phyloP scores from a whole-genome alignment of 2,329 filamentous ascomycete species.

The Colletotrichum abscissum region DNA sequence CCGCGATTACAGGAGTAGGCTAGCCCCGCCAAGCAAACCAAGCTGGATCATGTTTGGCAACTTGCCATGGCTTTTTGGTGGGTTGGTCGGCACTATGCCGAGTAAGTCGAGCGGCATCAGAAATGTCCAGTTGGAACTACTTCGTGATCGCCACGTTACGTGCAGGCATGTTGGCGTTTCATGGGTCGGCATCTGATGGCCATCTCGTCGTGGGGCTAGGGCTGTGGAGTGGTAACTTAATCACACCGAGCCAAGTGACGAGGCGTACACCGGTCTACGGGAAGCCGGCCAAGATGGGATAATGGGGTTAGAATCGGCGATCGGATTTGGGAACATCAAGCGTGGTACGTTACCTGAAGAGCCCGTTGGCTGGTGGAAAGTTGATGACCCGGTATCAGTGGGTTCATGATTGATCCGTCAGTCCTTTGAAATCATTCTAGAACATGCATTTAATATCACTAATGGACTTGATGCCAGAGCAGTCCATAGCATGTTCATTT shows the following conservation, averaged over 20 bases:
- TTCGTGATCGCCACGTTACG: background rate
- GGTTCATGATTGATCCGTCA: background rate
- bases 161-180: background rate
- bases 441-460: background rate
- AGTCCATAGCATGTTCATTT: too few relatives aligned
- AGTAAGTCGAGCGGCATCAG: too few relatives aligned
- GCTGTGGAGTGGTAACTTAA: background rate
- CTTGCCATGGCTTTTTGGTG: too few relatives aligned
- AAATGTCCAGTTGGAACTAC: background rate
- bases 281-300: background rate
- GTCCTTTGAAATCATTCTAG: background rate
- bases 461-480: background rate
- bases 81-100: too few relatives aligned
- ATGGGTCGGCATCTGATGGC: background rate
- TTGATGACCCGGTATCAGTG: background rate
- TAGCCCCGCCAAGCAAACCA: too few relatives aligned
- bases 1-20: too few relatives aligned
- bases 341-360: background rate
- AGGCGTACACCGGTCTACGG: background rate
- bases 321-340: background rate
- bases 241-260: background rate
- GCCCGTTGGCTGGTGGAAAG: background rate
- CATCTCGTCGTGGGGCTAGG: background rate
- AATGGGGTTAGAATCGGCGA: background rate
- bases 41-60: too few relatives aligned